A percentile compares a stretch with the other conserved stretches of the same genome.
These are phyloP conservation scores for Dactylorhiza incarnata DNA, from an alignment of 106 monocot species.

Conservation along the genomic window DNA sequence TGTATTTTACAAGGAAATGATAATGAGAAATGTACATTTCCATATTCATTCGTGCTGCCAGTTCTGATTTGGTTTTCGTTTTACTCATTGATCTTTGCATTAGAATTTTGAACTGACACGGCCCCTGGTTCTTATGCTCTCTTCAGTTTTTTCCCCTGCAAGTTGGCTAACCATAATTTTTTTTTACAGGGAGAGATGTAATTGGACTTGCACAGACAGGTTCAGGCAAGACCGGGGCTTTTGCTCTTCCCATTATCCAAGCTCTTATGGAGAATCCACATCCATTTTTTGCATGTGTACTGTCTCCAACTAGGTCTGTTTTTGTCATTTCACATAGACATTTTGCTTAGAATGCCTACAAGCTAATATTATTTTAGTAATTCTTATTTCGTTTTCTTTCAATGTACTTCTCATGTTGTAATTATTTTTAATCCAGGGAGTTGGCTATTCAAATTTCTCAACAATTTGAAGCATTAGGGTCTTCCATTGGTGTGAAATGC, in stretches of 20 bases:
- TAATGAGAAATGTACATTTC: too few relatives aligned
- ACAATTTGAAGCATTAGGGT: slow-evolving; percentile 88
- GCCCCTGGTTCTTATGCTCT: background rate
- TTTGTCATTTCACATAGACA: background rate
- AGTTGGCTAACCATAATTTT: background rate
- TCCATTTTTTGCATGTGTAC: slow-evolving; percentile 80
- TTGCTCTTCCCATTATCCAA: slow-evolving; percentile 92
- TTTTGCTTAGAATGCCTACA: too few relatives aligned
- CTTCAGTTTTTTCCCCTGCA: background rate
- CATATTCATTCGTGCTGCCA: too few relatives aligned
- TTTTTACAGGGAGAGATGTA: slow-evolving; percentile 59
- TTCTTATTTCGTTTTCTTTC: background rate
- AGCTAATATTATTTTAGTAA: background rate
- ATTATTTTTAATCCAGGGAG: slow-evolving; percentile 41
- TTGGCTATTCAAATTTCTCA: slow-evolving; percentile 85
- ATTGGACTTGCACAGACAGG: slow-evolving; percentile 94
- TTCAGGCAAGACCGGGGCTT: slow-evolving; percentile 94
- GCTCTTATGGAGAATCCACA: slow-evolving; percentile 60
- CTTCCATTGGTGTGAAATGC: slow-evolving; percentile 64
- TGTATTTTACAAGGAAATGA: background rate
- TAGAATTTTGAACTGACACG: background rate
- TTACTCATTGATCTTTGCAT: background rate
- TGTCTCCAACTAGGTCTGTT: slow-evolving; percentile 81
- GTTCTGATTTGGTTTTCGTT: background rate
- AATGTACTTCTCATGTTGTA: background rate